A percentile compares a stretch with the other conserved stretches of the same genome.
Evolutionary conservation across 441 rosid species (phyloP).

Genomic region (Manihot esculenta): DNA sequence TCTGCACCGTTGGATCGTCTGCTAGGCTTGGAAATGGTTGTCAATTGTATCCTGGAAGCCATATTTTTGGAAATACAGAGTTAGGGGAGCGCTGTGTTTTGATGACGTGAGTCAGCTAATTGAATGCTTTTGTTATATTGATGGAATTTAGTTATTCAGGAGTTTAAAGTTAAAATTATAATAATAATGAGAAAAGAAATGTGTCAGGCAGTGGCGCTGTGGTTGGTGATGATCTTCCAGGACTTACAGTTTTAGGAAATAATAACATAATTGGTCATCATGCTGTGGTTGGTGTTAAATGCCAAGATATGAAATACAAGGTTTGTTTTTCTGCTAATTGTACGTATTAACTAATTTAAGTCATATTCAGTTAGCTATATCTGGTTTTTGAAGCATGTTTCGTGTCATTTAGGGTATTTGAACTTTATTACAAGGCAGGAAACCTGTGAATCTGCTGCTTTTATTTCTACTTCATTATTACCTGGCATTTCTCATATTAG

Average conservation of each 20-base stretch:
- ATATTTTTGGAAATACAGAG: constrained; percentile 70
- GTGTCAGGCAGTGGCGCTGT: too few species aligned
- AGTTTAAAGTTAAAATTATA: too few species aligned
- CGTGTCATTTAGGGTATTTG: not conserved
- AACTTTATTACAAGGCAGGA: not conserved
- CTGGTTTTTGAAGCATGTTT: not conserved
- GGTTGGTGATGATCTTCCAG: constrained; percentile 33
- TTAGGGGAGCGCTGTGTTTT: too few species aligned
- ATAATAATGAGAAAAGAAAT: too few species aligned
- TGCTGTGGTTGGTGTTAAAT: constrained; percentile 82
- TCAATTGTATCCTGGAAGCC: constrained; percentile 69
- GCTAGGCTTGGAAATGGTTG: constrained; percentile 77
- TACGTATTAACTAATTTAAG: not conserved
- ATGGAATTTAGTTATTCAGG: too few species aligned
- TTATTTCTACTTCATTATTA: too few species aligned
- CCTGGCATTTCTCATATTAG: too few species aligned
- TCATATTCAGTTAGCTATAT: not conserved
- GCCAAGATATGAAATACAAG: constrained; percentile 94
- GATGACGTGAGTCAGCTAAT: too few species aligned
- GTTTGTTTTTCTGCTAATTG: constrained; percentile 31
- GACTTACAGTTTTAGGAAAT: constrained; percentile 59
- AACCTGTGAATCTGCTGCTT: not conserved
- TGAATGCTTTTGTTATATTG: too few species aligned
- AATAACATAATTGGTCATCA: constrained; percentile 78
- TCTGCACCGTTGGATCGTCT: constrained; percentile 73